A percentile compares a stretch with the other conserved stretches of the same genome.
phyloP scores from a whole-genome alignment of 1,284 basidiomycete species.

The Microbotryum violaceum region DNA sequence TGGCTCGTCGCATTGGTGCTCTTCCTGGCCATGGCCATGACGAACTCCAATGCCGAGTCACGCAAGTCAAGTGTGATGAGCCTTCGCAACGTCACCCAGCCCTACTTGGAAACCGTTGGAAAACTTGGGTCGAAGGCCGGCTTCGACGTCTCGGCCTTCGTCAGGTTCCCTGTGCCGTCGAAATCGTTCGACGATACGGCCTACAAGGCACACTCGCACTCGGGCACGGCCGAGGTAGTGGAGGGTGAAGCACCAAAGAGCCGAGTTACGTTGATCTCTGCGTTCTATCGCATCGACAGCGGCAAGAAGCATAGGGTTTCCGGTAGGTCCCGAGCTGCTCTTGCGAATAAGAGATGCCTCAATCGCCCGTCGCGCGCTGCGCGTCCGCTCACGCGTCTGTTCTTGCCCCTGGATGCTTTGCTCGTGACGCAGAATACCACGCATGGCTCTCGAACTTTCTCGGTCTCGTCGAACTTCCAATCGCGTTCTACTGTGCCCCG shows the following conservation, averaged over 20 bases:
- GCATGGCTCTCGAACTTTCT: constrained; percentile 32
- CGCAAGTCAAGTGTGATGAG: no score
- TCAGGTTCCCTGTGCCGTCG: no score
- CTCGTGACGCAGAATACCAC: constrained; percentile 24
- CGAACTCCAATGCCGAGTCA: no score
- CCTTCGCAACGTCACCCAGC: no score
- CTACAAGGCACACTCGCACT: background rate
- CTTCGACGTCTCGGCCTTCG: no score
- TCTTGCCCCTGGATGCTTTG: background rate
- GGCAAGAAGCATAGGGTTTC: constrained; percentile 32
- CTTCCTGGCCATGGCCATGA: no score
- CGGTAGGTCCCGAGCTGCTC: constrained; percentile 12
- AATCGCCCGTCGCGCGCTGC: no score
- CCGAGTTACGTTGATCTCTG: constrained; percentile 29
- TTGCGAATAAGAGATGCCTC: no score
- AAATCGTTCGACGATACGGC: background rate
- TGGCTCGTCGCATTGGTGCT: no score
- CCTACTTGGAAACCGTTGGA: no score
- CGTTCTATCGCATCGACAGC: constrained; percentile 28
- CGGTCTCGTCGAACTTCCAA: constrained; percentile 29
- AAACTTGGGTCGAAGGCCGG: background rate
- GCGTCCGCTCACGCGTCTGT: background rate
- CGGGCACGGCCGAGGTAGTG: background rate
- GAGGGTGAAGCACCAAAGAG: no score
- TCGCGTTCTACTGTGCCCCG: constrained; percentile 34